phyloP scores from a whole-genome alignment of 495 filamentous ascomycete genomes.

The Talaromyces liani region DNA sequence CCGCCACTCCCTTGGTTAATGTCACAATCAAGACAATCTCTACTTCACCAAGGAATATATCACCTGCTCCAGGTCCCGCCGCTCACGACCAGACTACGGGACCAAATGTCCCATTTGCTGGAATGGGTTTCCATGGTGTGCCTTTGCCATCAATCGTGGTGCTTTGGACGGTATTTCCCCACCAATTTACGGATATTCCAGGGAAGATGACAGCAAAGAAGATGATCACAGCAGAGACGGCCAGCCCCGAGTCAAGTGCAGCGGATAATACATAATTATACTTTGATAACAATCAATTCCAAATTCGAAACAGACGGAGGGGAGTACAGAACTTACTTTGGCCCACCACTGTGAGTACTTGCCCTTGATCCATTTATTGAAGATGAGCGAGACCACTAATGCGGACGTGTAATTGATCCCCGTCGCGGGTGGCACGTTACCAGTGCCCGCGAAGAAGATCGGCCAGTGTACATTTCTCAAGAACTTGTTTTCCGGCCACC shows the following conservation, averaged over 20 bases:
- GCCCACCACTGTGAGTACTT: conserved; percentile 70
- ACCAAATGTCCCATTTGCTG: conserved; percentile 14
- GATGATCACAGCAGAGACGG: conserved; percentile 69
- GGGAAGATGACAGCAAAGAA: conserved; percentile 79
- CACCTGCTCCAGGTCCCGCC: too few relatives aligned
- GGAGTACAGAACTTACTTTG: conserved; percentile 31
- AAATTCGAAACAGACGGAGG: not conserved
- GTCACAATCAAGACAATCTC: too few relatives aligned
- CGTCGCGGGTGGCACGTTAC: conserved; percentile 38
- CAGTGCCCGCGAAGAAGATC: conserved; percentile 22
- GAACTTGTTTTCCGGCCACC: conserved; percentile 10
- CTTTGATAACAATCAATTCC: not conserved
- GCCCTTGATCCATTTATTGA: conserved; percentile 66
- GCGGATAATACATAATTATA: conserved; percentile 84
- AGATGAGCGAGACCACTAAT: conserved; percentile 73
- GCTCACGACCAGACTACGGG: conserved; percentile 11
- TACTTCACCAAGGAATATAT: too few relatives aligned
- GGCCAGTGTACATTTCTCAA: conserved; percentile 21
- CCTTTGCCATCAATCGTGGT: conserved; percentile 15
- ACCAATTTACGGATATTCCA: conserved; percentile 58
- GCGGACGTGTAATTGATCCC: conserved; percentile 79
- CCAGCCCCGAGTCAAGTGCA: conserved; percentile 73
- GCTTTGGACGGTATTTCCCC: conserved; percentile 64
- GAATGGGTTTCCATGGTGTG: conserved; percentile 13
- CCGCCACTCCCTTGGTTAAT: too few relatives aligned